A percentile compares a stretch with the other conserved stretches of the same genome.
These are phyloP conservation scores for Singerocomus inundabilis DNA, from an alignment of 1,284 basidiomycete species.

Conservation along the genomic window DNA sequence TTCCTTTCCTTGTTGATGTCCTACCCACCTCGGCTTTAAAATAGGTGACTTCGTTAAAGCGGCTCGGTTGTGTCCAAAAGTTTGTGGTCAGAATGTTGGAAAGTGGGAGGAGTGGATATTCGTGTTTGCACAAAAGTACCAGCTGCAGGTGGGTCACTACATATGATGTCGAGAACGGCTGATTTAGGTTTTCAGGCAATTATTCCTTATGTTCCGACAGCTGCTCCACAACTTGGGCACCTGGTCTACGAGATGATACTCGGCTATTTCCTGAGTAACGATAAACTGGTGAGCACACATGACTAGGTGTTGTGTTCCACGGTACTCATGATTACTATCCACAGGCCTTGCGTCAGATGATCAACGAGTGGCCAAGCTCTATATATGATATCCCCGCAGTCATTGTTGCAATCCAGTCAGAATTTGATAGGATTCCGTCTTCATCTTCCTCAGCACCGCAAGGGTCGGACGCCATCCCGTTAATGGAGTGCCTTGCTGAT, in stretches of 20 bases:
- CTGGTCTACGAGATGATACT: conserved; percentile 96
- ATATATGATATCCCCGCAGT: conserved; percentile 90
- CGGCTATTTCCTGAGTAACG: conserved; percentile 80
- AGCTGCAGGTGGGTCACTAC: conserved; percentile 61
- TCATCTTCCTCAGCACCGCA: conserved; percentile 40
- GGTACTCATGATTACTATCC: conserved; percentile 3
- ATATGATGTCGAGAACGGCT: background rate
- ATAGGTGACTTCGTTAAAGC: conserved; percentile 81
- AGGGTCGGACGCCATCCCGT: conserved; percentile 46
- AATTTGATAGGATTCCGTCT: conserved; percentile 66
- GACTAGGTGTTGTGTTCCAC: background rate
- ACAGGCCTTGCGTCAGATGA: conserved; percentile 73
- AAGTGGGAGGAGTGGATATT: conserved; percentile 98
- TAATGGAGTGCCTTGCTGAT: conserved; percentile 94
- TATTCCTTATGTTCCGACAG: conserved; percentile 87
- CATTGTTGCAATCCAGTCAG: conserved; percentile 83
- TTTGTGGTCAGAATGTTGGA: conserved; percentile 76
- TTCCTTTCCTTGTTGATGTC: background rate
- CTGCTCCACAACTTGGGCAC: conserved; percentile 76
- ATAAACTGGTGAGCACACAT: conserved; percentile 59
- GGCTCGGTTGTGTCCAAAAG: conserved; percentile 83
- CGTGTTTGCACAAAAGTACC: conserved; percentile 80
- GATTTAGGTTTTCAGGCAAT: conserved; percentile 54
- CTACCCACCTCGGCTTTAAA: conserved; percentile 2
- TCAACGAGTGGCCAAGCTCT: conserved; percentile 86